Evolutionary conservation across 768 basidiomycete species (phyloP), one percentile per base, ranked within the genome.

Genomic region (Mycena metata): DNA sequence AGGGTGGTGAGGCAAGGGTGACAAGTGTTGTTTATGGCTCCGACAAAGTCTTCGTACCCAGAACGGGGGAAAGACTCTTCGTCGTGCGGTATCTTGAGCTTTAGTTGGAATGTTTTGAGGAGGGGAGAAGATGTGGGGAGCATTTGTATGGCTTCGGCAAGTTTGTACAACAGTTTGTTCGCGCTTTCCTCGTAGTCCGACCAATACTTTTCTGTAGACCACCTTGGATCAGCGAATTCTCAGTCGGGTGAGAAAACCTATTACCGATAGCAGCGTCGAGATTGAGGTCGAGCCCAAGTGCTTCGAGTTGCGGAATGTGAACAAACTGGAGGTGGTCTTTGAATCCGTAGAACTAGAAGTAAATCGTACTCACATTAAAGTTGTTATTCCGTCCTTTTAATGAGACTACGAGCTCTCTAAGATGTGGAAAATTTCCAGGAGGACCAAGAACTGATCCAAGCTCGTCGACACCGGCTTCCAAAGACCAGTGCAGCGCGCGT

Each of bases 121-220:
- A 60, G 66, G 6, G 59, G 66, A 16, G 57, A 66, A 15, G 58
- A 33, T 0, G 24, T 45, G 0, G 66, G 66, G 4, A 67, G 59
- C 45, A 45, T 46, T 24, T 67, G 58, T 4, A 67, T 23, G 21
- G 58, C 50, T 41, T 67, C 59, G 15, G 50, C 41, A 11, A 67
- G n/a, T n/a, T n/a, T n/a, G n/a, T n/a, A n/a, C n/a, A n/a, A n/a
- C n/a, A n/a, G n/a, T n/a, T n/a, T n/a, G n/a, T n/a, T n/a, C n/a
- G n/a, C n/a, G n/a, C n/a, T n/a, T n/a, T n/a, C n/a, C n/a, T n/a
- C n/a, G n/a, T n/a, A n/a, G n/a, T n/a, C n/a, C n/a, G n/a, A n/a
- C n/a, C n/a, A n/a, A n/a, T n/a, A n/a, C n/a, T n/a, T n/a, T n/a
- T n/a, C n/a, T n/a, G n/a, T n/a, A n/a, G n/a, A n/a, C n/a, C n/a